Evolutionary conservation across 768 basidiomycete species (phyloP), one percentile per base, ranked within the genome.

Genomic region (Mycena maculata): DNA sequence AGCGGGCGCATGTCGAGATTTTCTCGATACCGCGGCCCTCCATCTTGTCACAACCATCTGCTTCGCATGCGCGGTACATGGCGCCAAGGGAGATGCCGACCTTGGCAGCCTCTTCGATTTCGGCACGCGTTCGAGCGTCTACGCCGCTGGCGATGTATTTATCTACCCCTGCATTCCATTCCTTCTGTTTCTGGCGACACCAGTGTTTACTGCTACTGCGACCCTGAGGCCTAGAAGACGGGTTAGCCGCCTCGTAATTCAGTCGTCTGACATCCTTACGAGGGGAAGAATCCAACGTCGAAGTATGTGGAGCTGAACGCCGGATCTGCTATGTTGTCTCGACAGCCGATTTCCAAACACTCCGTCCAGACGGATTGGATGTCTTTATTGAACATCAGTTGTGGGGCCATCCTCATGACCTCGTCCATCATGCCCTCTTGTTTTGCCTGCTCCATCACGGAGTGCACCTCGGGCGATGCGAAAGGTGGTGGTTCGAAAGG

Each of bases 111-210:
- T 59, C 39, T 42, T 73, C 75, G 44, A 77, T 75, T 23, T 73
- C 71, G 23, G 52, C 53, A 11, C 52, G 44, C 5, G 68, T 57
- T 3, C 72, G 68, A 3, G 48, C 6, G 45, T 76, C 76, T 2
- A 22, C 23, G 6, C 60, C 63, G 13, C 44, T 33, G 20, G 55
- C 71, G 27, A 75, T 76, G 58, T 76, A 76, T 22, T 64, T 55
- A 47, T 77, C 76, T 2, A 77, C 69, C 12, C 60, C 63, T 15
- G 48, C 58, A 57, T 77, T 76, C 75, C 75, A 77, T 41, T 71
- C 66, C 48, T 65, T 65, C 38, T 65, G 64, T 33, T 52, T 59
- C 38, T 65, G 64, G 1, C 57, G 57, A 47, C 64, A 65, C 48
- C 33, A 52, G 12, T 48, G 50, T 38, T 65, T 65, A 22, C 63